phyloP scores from a whole-genome alignment of 2,329 filamentous ascomycete genomes.

The Trichoderma koningii region DNA sequence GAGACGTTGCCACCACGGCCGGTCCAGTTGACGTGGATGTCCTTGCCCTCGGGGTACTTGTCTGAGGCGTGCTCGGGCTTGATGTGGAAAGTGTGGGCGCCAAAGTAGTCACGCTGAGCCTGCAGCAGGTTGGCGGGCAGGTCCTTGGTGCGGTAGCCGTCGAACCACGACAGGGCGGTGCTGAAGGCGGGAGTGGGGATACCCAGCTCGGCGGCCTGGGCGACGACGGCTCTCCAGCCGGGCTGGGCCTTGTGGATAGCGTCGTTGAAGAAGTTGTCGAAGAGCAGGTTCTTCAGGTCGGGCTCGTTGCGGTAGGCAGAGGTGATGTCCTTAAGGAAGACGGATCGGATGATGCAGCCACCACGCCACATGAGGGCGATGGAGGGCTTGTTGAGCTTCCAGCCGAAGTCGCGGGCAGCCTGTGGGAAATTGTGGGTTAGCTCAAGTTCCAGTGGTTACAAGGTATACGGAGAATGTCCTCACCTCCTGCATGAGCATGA shows the following conservation, averaged over 20 bases:
- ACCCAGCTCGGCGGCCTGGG: slow-evolving; percentile 89
- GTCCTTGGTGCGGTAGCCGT: slow-evolving; percentile 96
- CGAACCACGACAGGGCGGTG: slow-evolving; percentile 97
- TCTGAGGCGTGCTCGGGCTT: slow-evolving; percentile 76
- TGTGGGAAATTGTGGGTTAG: slow-evolving; percentile 40
- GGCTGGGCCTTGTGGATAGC: slow-evolving; percentile 95
- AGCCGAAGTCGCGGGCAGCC: slow-evolving; percentile 93
- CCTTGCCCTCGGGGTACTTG: slow-evolving; percentile 80
- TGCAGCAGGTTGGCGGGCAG: slow-evolving; percentile 97
- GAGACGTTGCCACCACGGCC: slow-evolving; percentile 96
- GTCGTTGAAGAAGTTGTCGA: slow-evolving; percentile 99
- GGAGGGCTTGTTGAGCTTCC: slow-evolving; percentile 99
- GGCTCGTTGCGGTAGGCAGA: slow-evolving; percentile 92
- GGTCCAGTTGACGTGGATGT: slow-evolving; percentile 99
- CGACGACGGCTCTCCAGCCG: slow-evolving; percentile 88
- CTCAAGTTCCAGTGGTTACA: too few species aligned
- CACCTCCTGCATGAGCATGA: slow-evolving; percentile 99
- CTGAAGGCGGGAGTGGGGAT: slow-evolving; percentile 96
- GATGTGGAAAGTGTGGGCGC: slow-evolving; percentile 86
- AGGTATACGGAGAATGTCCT: not conserved
- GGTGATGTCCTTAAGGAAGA: slow-evolving; percentile 99
- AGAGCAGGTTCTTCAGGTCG: slow-evolving; percentile 95
- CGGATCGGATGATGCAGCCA: slow-evolving; percentile 99
- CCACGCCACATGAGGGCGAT: slow-evolving; percentile 99
- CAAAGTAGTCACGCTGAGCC: slow-evolving; percentile 99